Evolutionary conservation across 2,329 filamentous ascomycete genomes (phyloP).

Genomic region (Sarocladium brachiariae): DNA sequence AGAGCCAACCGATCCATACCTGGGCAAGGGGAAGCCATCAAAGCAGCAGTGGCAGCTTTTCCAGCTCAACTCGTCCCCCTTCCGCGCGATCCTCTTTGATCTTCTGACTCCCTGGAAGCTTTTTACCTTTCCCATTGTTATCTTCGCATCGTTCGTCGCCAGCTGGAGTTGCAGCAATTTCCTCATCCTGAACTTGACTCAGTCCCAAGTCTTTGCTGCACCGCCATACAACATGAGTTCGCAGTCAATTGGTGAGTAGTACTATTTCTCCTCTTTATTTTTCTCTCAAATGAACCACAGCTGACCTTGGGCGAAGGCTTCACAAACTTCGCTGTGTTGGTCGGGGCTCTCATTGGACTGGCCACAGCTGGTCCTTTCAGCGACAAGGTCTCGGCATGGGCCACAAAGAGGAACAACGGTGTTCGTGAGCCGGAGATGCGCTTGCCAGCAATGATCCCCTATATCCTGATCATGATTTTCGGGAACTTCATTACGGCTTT

Average conservation of each 20-base stretch:
- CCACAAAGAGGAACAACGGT: constrained; percentile 35
- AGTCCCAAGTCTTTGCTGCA: not conserved
- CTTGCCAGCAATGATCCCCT: constrained; percentile 36
- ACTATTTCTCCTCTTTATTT: not conserved
- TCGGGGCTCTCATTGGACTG: constrained; percentile 34
- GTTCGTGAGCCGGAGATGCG: constrained; percentile 43
- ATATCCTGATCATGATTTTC: constrained; percentile 36
- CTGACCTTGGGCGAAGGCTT: constrained; percentile 26
- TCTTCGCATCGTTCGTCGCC: not conserved
- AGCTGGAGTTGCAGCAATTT: not conserved
- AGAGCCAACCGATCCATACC: not conserved
- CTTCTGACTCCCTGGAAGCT: not conserved
- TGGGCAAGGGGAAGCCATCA: not conserved
- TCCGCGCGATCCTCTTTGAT: not conserved
- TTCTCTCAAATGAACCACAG: not conserved
- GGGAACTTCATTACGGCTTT: constrained; percentile 37
- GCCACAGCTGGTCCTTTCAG: constrained; percentile 35
- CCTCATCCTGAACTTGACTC: not conserved
- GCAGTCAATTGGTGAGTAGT: not conserved
- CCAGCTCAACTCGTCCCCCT: not conserved
- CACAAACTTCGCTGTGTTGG: constrained; percentile 39
- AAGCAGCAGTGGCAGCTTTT: not conserved
- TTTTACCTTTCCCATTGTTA: not conserved
- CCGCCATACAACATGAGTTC: not conserved
- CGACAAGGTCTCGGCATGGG: constrained; percentile 33